Conservation (phyloP, 306 rosid species). For the Cicer chorassanicum region DNA sequence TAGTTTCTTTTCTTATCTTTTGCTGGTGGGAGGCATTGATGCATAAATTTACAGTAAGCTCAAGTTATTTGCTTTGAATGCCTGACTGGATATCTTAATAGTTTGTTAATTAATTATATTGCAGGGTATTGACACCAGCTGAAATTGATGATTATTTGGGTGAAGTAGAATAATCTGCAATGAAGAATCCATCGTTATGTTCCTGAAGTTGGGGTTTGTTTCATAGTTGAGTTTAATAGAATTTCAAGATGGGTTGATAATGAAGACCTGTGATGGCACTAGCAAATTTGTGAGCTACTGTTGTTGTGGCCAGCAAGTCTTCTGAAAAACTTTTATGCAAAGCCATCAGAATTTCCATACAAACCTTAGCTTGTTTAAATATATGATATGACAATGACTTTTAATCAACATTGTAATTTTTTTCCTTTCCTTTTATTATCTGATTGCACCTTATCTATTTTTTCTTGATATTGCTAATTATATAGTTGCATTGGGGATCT, state of each 20-base stretch:
- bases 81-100: not conserved
- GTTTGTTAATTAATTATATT: constrained; percentile 37
- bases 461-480: too few species aligned
- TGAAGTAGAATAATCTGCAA: constrained; percentile 80
- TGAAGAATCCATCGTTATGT: constrained; percentile 40
- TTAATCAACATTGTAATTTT: constrained; percentile 2
- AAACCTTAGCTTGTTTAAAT: constrained; percentile 32
- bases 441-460: not conserved
- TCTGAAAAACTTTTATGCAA: constrained; percentile 33
- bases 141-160: constrained; percentile 95
- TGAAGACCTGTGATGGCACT: constrained; percentile 5
- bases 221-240: constrained; percentile 41
- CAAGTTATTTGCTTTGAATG: constrained; percentile 15
- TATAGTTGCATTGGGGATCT: too few species aligned
- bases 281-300: constrained; percentile 42
- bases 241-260: constrained; percentile 7
- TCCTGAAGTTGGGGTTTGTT: constrained; percentile 38
- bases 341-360: constrained; percentile 26
- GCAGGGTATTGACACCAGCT: constrained; percentile 95
- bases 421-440: not conserved
- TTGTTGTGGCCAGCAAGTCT: constrained; percentile 36
- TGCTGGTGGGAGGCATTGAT: not conserved
- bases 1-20: not conserved
- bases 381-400: constrained; percentile 19
- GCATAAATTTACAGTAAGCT: not conserved